Evolutionary conservation across 225 moss, liverwort and hornwort species (phyloP).

Genomic region (Takakia lepidozioides): DNA sequence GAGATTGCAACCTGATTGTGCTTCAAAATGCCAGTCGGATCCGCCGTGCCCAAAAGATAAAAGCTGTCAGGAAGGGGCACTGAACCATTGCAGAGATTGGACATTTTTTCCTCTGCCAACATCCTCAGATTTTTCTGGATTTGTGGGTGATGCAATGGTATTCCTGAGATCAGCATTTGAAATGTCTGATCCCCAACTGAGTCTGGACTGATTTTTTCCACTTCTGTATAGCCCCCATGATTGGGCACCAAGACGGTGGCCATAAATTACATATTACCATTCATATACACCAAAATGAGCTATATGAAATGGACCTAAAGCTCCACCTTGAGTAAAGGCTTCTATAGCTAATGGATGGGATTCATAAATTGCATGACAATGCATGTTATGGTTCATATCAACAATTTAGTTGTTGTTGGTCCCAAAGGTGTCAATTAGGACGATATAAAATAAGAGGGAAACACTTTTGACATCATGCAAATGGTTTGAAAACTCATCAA

Average conservation of each 20-base stretch:
- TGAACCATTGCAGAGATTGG: slow-evolving; percentile 42
- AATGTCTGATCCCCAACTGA: slow-evolving; percentile 31
- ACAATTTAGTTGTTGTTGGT: no score
- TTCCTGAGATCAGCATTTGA: slow-evolving; percentile 53
- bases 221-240: slow-evolving; percentile 13
- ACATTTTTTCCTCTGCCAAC: slow-evolving; percentile 29
- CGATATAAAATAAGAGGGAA: no score
- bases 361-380: background rate
- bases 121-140: slow-evolving; percentile 45
- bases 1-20: slow-evolving; percentile 56
- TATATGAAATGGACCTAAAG: no score
- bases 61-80: slow-evolving; percentile 44
- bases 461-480: no score
- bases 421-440: no score
- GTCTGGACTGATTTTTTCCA: slow-evolving; percentile 22
- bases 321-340: background rate
- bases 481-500: no score
- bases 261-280: background rate
- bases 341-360: background rate
- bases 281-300: no score
- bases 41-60: slow-evolving; percentile 79
- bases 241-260: background rate
- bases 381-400: no score
- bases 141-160: slow-evolving; percentile 57
- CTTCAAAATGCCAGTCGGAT: slow-evolving; percentile 63